Percentiles rank a stretch among this genome's conserved stretches.
Conservation (phyloP, 495 filamentous ascomycete species). For the Aspergillus campestris region DNA sequence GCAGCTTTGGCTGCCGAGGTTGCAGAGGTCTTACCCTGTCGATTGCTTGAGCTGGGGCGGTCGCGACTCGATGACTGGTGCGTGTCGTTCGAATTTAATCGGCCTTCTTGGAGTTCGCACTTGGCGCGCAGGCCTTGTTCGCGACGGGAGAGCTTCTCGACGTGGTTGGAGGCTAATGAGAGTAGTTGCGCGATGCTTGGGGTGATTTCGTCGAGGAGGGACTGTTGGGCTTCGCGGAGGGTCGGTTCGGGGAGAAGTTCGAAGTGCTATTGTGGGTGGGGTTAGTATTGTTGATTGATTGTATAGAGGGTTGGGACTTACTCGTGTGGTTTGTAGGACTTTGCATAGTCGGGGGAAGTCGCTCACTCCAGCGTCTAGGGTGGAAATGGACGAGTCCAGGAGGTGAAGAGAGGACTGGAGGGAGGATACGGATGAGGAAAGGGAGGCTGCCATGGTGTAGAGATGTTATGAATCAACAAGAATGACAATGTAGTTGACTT, state of each 20-base stretch:
- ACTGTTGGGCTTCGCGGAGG: constrained; percentile 57
- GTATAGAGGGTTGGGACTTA: constrained; percentile 18
- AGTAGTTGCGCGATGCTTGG: constrained; percentile 66
- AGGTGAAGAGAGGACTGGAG: constrained; percentile 61
- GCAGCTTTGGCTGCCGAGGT: constrained; percentile 44
- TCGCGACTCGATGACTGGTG: constrained; percentile 16
- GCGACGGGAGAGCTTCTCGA: constrained; percentile 65
- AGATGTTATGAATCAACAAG: not conserved
- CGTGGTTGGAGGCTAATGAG: constrained; percentile 52
- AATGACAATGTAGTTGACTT: not conserved
- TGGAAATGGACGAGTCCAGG: constrained; percentile 65
- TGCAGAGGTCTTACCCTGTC: constrained; percentile 19
- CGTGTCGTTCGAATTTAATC: constrained; percentile 40
- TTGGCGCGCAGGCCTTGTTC: constrained; percentile 63
- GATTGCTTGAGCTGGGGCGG: constrained; percentile 17
- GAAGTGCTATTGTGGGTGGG: constrained; percentile 52
- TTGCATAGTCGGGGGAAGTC: constrained; percentile 68
- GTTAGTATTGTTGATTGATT: not conserved
- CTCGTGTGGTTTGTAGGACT: constrained; percentile 62
- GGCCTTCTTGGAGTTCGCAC: constrained; percentile 61
- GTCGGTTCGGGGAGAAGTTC: constrained; percentile 66
- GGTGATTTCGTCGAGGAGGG: constrained; percentile 62
- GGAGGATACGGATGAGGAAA: constrained; percentile 59
- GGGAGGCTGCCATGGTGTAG: constrained; percentile 37
- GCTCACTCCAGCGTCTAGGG: constrained; percentile 60